A percentile compares a stretch with the other conserved stretches of the same genome.
Conservation (phyloP, 1,139 yeast species). For the Hansenula sp. region DNA sequence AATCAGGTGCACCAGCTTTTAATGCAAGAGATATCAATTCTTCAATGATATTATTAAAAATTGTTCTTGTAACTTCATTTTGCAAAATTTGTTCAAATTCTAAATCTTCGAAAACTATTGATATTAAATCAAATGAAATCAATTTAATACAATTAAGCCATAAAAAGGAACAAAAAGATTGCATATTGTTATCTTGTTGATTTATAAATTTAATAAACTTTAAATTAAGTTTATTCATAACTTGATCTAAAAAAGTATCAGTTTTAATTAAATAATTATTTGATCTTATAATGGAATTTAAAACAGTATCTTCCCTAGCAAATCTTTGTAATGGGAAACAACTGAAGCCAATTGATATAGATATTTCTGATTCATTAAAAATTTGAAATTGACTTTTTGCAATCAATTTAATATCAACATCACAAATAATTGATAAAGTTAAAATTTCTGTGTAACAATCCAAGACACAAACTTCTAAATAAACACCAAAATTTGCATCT, state of each 20-base stretch:
- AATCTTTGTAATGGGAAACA: not conserved
- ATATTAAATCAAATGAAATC: conserved; percentile 2
- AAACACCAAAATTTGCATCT: conserved; percentile 9
- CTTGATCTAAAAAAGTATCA: not conserved
- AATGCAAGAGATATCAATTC: not conserved
- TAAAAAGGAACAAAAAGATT: not conserved
- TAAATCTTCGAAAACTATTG: conserved; percentile 6
- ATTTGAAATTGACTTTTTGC: not conserved
- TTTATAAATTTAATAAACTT: not conserved
- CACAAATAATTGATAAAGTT: conserved; percentile 5
- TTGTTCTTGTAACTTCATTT: too few relatives aligned
- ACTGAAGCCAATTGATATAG: not conserved
- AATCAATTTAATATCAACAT: conserved; percentile 5
- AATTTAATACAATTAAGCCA: conserved; percentile 3
- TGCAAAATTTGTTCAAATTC: conserved; percentile 4
- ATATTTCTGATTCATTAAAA: not conserved
- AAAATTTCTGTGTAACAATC: conserved; percentile 3
- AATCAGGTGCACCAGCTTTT: not conserved
- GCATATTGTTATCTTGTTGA: too few relatives aligned
- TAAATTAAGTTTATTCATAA: conserved; percentile 2
- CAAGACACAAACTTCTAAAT: conserved; percentile 6
- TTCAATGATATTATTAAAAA: too few relatives aligned
- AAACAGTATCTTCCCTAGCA: not conserved
- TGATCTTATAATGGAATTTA: not conserved
- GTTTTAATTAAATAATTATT: too few relatives aligned